phyloP scores from a whole-genome alignment of 2,329 filamentous ascomycete species.

The Fusarium burgessii region DNA sequence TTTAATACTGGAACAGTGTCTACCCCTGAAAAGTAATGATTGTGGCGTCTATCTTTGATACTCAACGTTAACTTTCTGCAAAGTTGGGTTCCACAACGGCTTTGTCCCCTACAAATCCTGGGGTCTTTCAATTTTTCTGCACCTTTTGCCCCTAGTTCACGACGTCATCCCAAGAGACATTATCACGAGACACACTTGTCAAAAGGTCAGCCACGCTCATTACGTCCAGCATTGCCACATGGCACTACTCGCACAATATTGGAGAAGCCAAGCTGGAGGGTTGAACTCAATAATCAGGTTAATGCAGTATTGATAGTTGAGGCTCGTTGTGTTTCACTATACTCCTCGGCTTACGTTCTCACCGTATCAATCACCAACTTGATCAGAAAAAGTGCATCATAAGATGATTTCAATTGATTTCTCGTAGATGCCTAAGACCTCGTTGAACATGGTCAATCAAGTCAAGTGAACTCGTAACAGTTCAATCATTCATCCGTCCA shows the following conservation, averaged over 20 bases:
- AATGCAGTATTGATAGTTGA: background rate
- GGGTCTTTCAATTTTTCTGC: background rate
- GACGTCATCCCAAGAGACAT: constrained; percentile 33
- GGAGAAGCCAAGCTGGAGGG: background rate
- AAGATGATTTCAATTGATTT: constrained; percentile 23
- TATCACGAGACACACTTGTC: constrained; percentile 28
- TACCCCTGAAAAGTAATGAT: constrained; percentile 16
- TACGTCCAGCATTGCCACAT: constrained; percentile 27
- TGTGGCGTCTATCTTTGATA: constrained; percentile 33
- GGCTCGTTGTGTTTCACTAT: background rate
- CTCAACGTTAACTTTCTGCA: background rate
- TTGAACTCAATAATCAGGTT: background rate
- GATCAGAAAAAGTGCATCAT: background rate
- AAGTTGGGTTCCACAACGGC: constrained; percentile 24
- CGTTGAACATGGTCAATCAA: constrained; percentile 14
- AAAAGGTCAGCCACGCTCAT: constrained; percentile 24
- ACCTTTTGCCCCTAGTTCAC: constrained; percentile 14
- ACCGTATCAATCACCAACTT: background rate
- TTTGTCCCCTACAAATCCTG: constrained; percentile 14
- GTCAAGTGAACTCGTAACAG: constrained; percentile 7
- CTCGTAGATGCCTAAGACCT: constrained; percentile 12
- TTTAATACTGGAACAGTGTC: background rate
- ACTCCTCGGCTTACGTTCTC: background rate
- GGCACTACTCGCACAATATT: background rate
- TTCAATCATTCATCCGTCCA: constrained; percentile 25